These are phyloP conservation scores for Fusarium gaditjirri DNA, from an alignment of 2,329 filamentous ascomycete species.

Conservation along the genomic window DNA sequence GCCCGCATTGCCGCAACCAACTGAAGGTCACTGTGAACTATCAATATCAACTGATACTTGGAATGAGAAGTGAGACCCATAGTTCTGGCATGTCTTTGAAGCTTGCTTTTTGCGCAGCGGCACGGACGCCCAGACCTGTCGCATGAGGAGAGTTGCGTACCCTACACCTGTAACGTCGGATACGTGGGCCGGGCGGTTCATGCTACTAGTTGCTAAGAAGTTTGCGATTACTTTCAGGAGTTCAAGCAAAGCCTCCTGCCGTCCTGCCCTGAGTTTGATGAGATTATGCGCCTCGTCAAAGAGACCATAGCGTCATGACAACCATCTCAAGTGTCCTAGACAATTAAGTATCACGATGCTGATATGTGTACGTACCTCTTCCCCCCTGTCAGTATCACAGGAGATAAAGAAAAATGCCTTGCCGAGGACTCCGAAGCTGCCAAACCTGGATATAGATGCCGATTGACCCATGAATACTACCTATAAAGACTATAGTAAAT, in stretches of 20 bases:
- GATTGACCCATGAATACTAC: background rate
- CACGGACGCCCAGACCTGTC: fast-evolving
- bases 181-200: background rate
- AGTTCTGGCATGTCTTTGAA: background rate
- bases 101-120: fast-evolving
- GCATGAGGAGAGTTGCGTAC: background rate
- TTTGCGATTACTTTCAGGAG: fast-evolving
- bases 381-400: too few species aligned
- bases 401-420: fast-evolving
- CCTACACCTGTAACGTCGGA: fast-evolving
- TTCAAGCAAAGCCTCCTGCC: fast-evolving
- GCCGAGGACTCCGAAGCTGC: background rate
- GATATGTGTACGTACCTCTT: too few species aligned
- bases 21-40: background rate
- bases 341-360: too few species aligned
- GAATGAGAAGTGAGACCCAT: fast-evolving
- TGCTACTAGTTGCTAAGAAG: fast-evolving
- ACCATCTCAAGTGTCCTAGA: too few species aligned
- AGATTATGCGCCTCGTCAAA: background rate
- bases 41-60: fast-evolving
- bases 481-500: background rate
- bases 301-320: too few species aligned
- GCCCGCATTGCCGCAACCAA: background rate
- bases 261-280: fast-evolving
- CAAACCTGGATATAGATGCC: fast-evolving